phyloP scores from a whole-genome alignment of 805 yeast genomes.

The Cyberlindnera euphorbiae region DNA sequence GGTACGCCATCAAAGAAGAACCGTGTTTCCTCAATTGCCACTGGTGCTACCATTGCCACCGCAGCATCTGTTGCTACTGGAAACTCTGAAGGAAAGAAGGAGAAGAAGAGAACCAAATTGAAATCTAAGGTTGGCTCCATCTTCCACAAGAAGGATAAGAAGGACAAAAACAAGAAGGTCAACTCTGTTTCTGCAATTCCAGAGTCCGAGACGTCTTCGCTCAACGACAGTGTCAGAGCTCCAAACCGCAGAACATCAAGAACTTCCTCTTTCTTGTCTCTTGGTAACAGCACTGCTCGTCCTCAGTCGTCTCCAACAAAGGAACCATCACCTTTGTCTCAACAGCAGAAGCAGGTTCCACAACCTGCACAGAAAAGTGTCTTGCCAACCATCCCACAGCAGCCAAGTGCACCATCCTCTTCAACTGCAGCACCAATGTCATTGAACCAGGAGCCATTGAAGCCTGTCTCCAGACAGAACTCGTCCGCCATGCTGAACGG shows the following conservation, averaged over 20 bases:
- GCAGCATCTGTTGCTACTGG: slow-evolving; percentile 13
- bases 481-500: slow-evolving; percentile 12
- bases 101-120: slow-evolving; percentile 36
- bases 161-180: slow-evolving; percentile 26
- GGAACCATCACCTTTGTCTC: slow-evolving; percentile 9
- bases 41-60: slow-evolving; percentile 17
- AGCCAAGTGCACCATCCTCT: background rate
- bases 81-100: slow-evolving; percentile 10
- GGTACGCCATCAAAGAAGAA: slow-evolving; percentile 4
- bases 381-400: slow-evolving; percentile 6
- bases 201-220: slow-evolving; percentile 26
- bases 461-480: slow-evolving; percentile 28
- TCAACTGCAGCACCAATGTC: slow-evolving; percentile 21
- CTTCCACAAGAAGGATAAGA: slow-evolving; percentile 57
- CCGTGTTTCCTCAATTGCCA: slow-evolving; percentile 21
- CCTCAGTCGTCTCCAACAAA: slow-evolving; percentile 5
- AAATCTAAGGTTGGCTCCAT: slow-evolving; percentile 74
- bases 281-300: slow-evolving; percentile 9
- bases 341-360: slow-evolving; percentile 2
- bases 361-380: slow-evolving; percentile 7
- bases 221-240: slow-evolving; percentile 11
- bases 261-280: slow-evolving; percentile 19
- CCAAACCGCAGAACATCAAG: slow-evolving; percentile 17
- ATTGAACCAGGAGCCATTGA: slow-evolving; percentile 31
- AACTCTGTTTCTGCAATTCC: slow-evolving; percentile 14